Conservation (phyloP, 2,329 filamentous ascomycete genomes). For the Hymenoscyphus occultus region DNA sequence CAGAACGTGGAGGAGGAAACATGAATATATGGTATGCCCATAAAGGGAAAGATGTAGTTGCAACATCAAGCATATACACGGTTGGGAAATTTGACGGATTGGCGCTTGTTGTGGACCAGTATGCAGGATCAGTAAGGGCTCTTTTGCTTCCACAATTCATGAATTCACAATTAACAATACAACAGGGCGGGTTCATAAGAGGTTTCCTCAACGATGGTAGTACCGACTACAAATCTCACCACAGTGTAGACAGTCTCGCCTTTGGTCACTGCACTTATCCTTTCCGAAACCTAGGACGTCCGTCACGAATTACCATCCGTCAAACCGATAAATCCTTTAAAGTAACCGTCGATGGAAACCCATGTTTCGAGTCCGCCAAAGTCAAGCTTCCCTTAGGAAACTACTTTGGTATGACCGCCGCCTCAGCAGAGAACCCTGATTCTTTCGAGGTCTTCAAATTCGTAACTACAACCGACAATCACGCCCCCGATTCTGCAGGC, state of each 20-base stretch:
- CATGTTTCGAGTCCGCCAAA: conserved; percentile 82
- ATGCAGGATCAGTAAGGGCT: conserved; percentile 59
- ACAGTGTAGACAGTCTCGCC: conserved; percentile 76
- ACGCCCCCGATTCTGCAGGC: conserved; percentile 32
- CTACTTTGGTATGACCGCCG: conserved; percentile 81
- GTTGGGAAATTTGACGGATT: conserved; percentile 86
- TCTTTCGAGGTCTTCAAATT: conserved; percentile 93
- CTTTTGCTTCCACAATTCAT: conserved; percentile 11
- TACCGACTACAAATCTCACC: conserved; percentile 72
- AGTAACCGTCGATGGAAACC: conserved; percentile 74
- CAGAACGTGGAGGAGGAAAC: conserved; percentile 82
- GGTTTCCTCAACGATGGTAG: conserved; percentile 92
- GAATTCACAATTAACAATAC: conserved; percentile 15
- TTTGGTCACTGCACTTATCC: conserved; percentile 90
- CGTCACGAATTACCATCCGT: conserved; percentile 72
- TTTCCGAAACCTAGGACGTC: conserved; percentile 87
- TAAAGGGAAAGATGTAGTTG: conserved; percentile 62
- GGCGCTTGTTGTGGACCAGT: conserved; percentile 79
- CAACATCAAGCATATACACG: conserved; percentile 78
- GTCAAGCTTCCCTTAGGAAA: conserved; percentile 77
- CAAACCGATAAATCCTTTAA: conserved; percentile 66
- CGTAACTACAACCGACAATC: conserved; percentile 61
- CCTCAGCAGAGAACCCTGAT: conserved; percentile 86
- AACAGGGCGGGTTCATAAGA: conserved; percentile 71
- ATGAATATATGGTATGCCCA: conserved; percentile 89